Base-by-base conservation (phyloP, 768 basidiomycete genomes). In the Pleurotus ostreatus region DNA sequence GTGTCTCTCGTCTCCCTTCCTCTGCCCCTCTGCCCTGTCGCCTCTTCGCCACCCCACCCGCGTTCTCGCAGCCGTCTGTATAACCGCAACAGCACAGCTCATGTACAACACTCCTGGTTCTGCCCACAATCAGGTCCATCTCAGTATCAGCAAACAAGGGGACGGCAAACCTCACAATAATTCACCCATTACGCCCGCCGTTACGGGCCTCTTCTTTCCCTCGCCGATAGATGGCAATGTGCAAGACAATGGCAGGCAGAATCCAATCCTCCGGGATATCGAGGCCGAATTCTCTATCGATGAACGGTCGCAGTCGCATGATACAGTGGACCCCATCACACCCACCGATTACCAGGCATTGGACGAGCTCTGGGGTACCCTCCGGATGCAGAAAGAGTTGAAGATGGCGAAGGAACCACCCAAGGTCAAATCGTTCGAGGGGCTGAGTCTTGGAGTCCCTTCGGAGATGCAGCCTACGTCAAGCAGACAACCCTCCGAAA, bases 381-480 rank as follows among this genome's bases (percentile, higher is more conserved):
- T 89, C 52, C 79, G 86, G 45, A 78, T 80, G 66, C 75, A 80
- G 69, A 89, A 89, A 68, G 82, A 82, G 49, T 77, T 74, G 60
- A 78, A 79, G 61, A 84, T 89, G 77, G 85, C 84, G 43, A 82
- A 82, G 61, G 78, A 84, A 62, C 82, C 81, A 51, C 78, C 83
- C 26, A 89, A 89, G 68, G 84, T 89, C 45, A 81, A 83, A 66
- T 89, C 86, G 18, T 75, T 89, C 18, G 85, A 85, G 65, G 76
- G 72, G 57, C 60, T 68, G 9, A 68, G 64, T 25, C 70, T 73
- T 47, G 74, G 77, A 41, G 59, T 74, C 34, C 67, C 72, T 34
- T 57, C 66, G 18, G 55, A 65, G 25, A 73, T 76, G 8, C 67
- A 63, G 39, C 69, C 51, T 5, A n/a, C 51, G 22, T 53, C 51